Base-by-base conservation (phyloP, 2,329 filamentous ascomycete genomes). In the Pseudofabraea citricarpa region DNA sequence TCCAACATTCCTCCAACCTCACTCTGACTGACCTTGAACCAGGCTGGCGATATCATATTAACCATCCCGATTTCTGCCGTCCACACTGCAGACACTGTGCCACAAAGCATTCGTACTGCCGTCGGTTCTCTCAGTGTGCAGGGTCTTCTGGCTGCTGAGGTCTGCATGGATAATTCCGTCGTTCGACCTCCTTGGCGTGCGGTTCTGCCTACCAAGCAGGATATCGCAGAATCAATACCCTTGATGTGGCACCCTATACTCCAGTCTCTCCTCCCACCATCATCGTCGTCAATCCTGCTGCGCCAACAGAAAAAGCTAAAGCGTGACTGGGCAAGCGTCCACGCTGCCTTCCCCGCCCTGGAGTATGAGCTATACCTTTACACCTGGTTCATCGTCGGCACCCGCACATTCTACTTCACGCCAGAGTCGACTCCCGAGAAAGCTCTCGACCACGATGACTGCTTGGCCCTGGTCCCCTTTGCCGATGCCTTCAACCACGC, bases 401-500 rank as follows among this genome's bases (percentile, higher is more conserved):
- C 78, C 13, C 72, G 79, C 47, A 79, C 75, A 1, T 83, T 83
- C 54, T 82, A 81, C 63, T 76, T 76, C 61, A 36, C 54, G 8
- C 43, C 24, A 27, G 41, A 35, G 13, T 8, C n/a, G 9, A 31
- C 44, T 29, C 47, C 71, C 2, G 70, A 74, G 48, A 63, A 71
- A 57, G 55, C 62, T 48, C 60, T 67, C 20, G 10, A 58, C 53
- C 56, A 64, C 55, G 61, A 75, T 52, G 83, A 87, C 53, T 77
- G 77, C 55, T 78, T 87, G 69, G 78, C 78, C 9, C 72, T 88
- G 51, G 83, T 81, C 61, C 85, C 85, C 1, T 81, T 87, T 26
- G 79, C 83, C 1, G 85, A 90, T 60, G 77, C 86, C 43, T 83
- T 89, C 69, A 89, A 79, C 50, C 75, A 79, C 36, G 59, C 66